Evolutionary conservation across 2,329 filamentous ascomycete genomes (phyloP), one percentile per base, ranked within the genome.

Genomic region (Verticillium zaregamsianum): DNA sequence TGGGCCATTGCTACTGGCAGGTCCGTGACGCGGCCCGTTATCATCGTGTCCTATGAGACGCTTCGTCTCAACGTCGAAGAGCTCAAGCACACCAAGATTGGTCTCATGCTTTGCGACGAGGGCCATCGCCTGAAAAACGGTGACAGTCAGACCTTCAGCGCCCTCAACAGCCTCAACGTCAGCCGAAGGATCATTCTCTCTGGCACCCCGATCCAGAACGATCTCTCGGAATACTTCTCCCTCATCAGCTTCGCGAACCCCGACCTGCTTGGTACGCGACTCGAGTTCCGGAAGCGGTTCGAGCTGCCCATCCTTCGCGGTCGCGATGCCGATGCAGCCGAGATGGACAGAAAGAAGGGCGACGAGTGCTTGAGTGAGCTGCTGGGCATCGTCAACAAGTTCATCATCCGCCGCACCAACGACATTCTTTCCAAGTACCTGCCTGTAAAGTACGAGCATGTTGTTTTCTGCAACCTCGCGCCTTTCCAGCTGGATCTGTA

Each of bases 1-100:
- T 99, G 95, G 95, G 91, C 92, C 1, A 95, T 97, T 70, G 87
- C 94, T 5, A 92, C 86, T 35, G 95, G 95, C n/a, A 89, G 96
- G 57, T 82, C 92, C 14, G 88, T 99, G 25, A 95, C 93, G 3
- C 84, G 95, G 39, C 95, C 95, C 0, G 93, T 98, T 39, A 90
- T 99, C 59, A 99, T 99, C 62, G 93, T 99, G 52, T 99, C 95
- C 0, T 99, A 99, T 71, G 95, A 99, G 75, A 98, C 95, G 0
- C 82, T 99, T 17, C 90, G 95, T 61, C 80, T 98, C 60, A 95
- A 99, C 69, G 90, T 92, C 15, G 92, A 96, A 45, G 92, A 96
- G 74, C 84, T 99, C 60, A 94, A 90, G 69, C 88, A 95, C 70
- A 93, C 92, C 1, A 89, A 91, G 23, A 98, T 99, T 64, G 95